A percentile compares a stretch with the other conserved stretches of the same genome.
Conservation (phyloP, 306 rosid species). For the Prinsepia uniflora region DNA sequence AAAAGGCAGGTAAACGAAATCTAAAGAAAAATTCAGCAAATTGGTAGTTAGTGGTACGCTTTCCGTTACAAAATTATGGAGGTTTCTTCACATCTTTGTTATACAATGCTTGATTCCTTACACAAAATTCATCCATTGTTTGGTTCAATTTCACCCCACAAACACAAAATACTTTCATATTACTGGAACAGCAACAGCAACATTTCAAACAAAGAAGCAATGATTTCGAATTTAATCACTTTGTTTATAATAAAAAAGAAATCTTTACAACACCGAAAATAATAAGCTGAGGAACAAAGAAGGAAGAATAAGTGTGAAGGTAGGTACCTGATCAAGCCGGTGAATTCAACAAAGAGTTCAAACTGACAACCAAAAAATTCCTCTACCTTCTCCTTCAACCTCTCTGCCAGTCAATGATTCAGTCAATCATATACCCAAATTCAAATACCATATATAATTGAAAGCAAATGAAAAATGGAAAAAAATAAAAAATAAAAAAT, state of each 20-base stretch:
- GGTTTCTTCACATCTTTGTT: no score
- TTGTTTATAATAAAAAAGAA: no score
- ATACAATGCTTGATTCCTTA: no score
- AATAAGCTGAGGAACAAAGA: background rate
- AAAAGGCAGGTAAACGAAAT: background rate
- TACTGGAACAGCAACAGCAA: no score
- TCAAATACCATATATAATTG: background rate
- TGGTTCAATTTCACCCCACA: no score
- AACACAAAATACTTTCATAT: no score
- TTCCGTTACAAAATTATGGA: no score
- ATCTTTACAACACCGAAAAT: no score
- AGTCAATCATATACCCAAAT: background rate
- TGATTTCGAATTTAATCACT: no score
- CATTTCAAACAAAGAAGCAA: no score
- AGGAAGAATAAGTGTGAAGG: background rate
- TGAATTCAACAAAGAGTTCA: conserved; percentile 81
- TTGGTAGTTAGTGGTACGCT: background rate
- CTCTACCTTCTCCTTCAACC: conserved; percentile 85
- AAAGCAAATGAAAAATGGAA: background rate
- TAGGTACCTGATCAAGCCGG: conserved; percentile 79
- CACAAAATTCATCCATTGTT: no score
- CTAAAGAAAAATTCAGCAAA: background rate
- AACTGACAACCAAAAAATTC: conserved; percentile 73
- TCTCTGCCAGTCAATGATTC: conserved; percentile 47
- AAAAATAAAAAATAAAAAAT: background rate